phyloP scores from a whole-genome alignment of 2,329 filamentous ascomycete genomes.

The Ophiostoma quercus region DNA sequence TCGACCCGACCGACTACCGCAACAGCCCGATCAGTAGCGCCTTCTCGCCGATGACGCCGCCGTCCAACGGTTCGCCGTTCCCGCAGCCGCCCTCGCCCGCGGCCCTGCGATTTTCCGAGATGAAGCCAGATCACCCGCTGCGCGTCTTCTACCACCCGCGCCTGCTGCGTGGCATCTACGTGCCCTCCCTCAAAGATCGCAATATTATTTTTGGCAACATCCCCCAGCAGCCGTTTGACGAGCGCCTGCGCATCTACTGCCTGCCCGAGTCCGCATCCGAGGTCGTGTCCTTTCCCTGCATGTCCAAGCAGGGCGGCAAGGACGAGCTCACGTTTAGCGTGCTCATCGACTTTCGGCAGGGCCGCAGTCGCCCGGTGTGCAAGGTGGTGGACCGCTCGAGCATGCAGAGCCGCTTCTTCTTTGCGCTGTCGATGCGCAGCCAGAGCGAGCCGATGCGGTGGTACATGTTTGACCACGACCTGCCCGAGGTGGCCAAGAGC shows the following conservation, averaged over 20 bases:
- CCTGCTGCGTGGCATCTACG: conserved; percentile 22
- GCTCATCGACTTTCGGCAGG: conserved; percentile 21
- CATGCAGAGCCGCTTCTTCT: conserved; percentile 18
- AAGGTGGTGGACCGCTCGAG: conserved; percentile 19
- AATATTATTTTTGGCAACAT: conserved; percentile 11
- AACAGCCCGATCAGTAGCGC: neutral
- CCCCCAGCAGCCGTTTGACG: conserved; percentile 20
- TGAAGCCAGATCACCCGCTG: neutral
- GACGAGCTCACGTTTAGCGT: conserved; percentile 21
- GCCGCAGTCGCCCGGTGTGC: conserved; percentile 15
- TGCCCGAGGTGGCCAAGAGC: conserved; percentile 16
- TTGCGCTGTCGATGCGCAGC: conserved; percentile 19
- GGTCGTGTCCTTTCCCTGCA: conserved; percentile 19
- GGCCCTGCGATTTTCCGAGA: neutral
- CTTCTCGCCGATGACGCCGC: neutral
- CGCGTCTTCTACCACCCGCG: conserved; percentile 21
- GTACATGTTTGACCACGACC: conserved; percentile 20
- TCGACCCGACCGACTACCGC: neutral
- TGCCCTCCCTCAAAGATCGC: conserved; percentile 21
- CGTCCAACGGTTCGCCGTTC: neutral
- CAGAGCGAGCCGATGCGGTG: conserved; percentile 20
- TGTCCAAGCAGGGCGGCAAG: conserved; percentile 11
- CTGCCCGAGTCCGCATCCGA: conserved; percentile 21
- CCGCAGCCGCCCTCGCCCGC: neutral
- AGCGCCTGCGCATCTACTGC: conserved; percentile 22